phyloP scores from a whole-genome alignment of 2,329 filamentous ascomycete species.

The Colletotrichum lentis region DNA sequence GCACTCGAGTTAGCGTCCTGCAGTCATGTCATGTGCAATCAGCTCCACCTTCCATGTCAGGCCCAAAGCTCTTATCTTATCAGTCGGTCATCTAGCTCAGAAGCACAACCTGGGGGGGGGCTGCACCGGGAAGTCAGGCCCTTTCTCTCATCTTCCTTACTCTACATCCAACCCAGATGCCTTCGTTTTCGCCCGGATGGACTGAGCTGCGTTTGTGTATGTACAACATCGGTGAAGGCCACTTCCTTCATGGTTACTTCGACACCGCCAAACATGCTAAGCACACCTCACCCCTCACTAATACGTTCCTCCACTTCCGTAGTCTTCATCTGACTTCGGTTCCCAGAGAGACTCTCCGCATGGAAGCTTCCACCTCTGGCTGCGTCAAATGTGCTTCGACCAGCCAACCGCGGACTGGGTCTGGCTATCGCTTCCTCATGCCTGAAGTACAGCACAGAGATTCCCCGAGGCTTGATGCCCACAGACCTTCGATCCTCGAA shows the following conservation, averaged over 20 bases:
- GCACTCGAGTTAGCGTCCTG: not conserved
- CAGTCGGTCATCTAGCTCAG: not conserved
- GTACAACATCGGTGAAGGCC: not conserved
- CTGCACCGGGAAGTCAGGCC: not conserved
- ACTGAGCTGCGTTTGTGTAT: not conserved
- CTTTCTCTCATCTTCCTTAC: not conserved
- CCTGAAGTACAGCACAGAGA: slow-evolving; percentile 32
- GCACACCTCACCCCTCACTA: slow-evolving; percentile 1
- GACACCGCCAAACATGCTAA: not conserved
- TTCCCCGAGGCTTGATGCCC: slow-evolving; percentile 27
- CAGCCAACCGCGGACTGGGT: slow-evolving; percentile 16
- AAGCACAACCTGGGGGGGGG: not conserved
- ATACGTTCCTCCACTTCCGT: not conserved
- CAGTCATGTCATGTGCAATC: not conserved
- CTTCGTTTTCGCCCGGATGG: not conserved
- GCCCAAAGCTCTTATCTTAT: slow-evolving; percentile 37
- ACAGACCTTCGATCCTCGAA: slow-evolving; percentile 30
- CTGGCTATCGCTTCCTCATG: slow-evolving; percentile 7
- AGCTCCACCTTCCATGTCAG: slow-evolving; percentile 9
- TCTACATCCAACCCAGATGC: slow-evolving; percentile 13
- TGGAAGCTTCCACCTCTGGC: slow-evolving; percentile 16
- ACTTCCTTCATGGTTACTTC: not conserved
- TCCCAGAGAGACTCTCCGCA: slow-evolving; percentile 7
- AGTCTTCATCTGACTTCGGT: not conserved
- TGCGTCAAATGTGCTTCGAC: slow-evolving; percentile 28